These are phyloP conservation scores for Scenedesmus sp. DNA, from an alignment of 163 green algal genomes.

Conservation along the genomic window DNA sequence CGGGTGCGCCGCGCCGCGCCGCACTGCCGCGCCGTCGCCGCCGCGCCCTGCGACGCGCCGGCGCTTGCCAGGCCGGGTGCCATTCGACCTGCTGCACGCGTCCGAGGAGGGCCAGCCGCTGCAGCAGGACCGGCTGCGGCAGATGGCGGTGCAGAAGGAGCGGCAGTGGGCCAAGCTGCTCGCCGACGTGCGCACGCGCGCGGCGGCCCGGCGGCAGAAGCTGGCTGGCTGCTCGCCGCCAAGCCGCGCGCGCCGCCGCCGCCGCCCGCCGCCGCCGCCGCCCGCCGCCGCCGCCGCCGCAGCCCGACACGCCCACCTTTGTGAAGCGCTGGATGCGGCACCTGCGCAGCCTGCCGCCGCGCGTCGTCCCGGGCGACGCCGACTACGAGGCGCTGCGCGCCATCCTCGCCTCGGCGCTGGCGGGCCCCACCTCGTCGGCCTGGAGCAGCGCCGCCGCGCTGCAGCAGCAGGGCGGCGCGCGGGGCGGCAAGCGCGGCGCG, in stretches of 20 bases:
- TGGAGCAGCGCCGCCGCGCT: conserved; percentile 20
- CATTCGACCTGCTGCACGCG: conserved; percentile 28
- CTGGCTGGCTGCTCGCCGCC: neutral
- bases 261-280: no score
- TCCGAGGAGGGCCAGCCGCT: neutral
- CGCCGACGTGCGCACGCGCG: neutral
- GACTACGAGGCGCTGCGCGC: conserved; percentile 3
- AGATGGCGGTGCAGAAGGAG: conserved; percentile 31
- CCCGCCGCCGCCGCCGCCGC: no score
- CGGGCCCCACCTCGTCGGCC: conserved; percentile 8
- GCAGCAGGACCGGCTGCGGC: conserved; percentile 12
- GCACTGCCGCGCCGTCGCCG: no score
- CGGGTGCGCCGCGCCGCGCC: neutral
- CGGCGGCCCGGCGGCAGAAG: neutral
- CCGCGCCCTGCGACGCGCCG: neutral
- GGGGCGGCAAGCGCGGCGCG: neutral
- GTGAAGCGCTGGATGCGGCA: conserved; percentile 36
- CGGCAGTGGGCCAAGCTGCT: conserved; percentile 28
- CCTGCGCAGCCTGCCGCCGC: conserved; percentile 27
- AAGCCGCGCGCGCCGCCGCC: no score
- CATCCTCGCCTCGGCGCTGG: neutral
- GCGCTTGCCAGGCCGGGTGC: neutral
- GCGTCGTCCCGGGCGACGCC: neutral
- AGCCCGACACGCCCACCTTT: conserved; percentile 31
- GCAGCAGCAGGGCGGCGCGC: conserved; percentile 3